These are phyloP conservation scores for Saturnispora dispora DNA, from an alignment of 805 yeast species.

Conservation along the genomic window DNA sequence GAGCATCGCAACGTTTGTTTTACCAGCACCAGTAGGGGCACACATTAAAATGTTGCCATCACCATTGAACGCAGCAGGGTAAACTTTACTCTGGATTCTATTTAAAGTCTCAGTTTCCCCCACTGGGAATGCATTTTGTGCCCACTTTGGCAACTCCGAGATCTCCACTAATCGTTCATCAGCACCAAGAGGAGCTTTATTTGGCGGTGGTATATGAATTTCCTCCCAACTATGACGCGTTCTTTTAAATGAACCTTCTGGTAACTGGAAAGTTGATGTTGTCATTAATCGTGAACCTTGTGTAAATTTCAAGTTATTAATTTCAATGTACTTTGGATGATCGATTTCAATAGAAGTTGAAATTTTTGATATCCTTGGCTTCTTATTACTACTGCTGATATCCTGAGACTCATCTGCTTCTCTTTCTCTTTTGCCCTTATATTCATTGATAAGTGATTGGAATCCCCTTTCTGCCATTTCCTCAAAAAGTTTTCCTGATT, in stretches of 20 bases:
- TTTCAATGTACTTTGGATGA: conserved; percentile 48
- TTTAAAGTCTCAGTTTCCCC: conserved; percentile 61
- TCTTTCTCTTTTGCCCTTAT: conserved; percentile 21
- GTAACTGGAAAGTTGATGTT: conserved; percentile 58
- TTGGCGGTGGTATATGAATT: conserved; percentile 85
- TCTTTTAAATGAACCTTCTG: conserved; percentile 75
- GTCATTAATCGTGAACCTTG: conserved; percentile 67
- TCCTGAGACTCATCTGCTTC: conserved; percentile 7
- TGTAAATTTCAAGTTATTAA: conserved; percentile 55
- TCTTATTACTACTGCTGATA: conserved; percentile 3
- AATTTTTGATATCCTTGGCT: conserved; percentile 4
- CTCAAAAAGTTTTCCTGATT: conserved; percentile 30
- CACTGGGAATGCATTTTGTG: conserved; percentile 62
- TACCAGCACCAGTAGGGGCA: conserved; percentile 99
- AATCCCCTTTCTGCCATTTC: conserved; percentile 40
- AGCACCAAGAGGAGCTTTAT: conserved; percentile 25
- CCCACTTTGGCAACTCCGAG: conserved; percentile 70
- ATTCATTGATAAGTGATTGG: conserved; percentile 33
- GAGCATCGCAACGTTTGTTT: conserved; percentile 91
- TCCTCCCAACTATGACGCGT: conserved; percentile 73
- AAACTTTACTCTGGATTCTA: conserved; percentile 75
- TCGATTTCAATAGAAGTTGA: conserved; percentile 14
- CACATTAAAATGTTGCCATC: conserved; percentile 74
- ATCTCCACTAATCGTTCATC: conserved; percentile 46
- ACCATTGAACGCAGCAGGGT: conserved; percentile 61